Percentiles rank a stretch among this genome's conserved stretches.
Evolutionary conservation across 78 protist species (phyloP).

Genomic region (Chrysochromulina parva): DNA sequence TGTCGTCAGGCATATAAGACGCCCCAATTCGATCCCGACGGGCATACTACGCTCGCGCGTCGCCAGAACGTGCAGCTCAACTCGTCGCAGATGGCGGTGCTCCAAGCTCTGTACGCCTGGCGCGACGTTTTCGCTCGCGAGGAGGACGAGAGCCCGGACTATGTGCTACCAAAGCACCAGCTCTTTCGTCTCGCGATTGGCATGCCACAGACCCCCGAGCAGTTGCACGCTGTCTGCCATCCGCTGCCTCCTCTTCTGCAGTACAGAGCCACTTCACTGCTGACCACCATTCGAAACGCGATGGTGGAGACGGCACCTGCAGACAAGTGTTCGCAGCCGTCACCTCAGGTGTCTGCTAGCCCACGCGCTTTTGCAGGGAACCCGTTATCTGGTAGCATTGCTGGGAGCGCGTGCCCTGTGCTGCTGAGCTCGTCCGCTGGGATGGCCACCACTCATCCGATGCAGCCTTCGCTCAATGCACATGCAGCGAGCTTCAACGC

Average conservation of each 20-base stretch:
- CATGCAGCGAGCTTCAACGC: too few relatives aligned
- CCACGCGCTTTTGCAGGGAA: too few relatives aligned
- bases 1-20: neutral
- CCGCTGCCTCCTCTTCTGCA: neutral
- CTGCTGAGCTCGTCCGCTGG: neutral
- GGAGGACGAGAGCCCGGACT: neutral
- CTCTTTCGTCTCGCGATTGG: neutral
- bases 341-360: too few relatives aligned
- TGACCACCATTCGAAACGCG: neutral
- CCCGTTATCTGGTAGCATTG: too few relatives aligned
- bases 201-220: neutral
- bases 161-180: neutral
- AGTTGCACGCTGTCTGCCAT: neutral
- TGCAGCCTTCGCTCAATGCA: neutral
- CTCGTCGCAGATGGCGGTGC: neutral
- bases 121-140: conserved; percentile 14
- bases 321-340: too few relatives aligned
- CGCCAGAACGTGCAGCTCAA: neutral
- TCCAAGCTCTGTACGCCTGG: conserved; percentile 12
- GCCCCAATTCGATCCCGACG: neutral
- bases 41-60: neutral
- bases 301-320: too few relatives aligned
- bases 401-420: too few relatives aligned
- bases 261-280: neutral
- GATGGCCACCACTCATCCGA: neutral